phyloP scores from a whole-genome alignment of 257 asterid genomes.

The Solanum clarkiae region DNA sequence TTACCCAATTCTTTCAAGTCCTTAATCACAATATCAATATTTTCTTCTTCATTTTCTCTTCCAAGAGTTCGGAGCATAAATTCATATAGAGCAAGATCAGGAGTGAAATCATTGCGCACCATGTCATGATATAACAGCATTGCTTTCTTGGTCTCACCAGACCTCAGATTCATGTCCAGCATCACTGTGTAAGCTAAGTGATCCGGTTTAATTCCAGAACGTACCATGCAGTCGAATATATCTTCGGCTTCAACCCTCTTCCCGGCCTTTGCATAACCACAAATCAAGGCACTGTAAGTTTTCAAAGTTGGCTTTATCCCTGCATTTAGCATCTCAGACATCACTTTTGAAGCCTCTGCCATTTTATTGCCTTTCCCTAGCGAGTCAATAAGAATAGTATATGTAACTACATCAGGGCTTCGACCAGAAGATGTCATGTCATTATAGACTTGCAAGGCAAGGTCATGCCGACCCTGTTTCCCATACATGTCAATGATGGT shows the following conservation, averaged over 20 bases:
- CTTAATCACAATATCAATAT: constrained; percentile 40
- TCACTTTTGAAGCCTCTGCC: constrained; percentile 69
- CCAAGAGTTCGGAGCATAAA: constrained; percentile 41
- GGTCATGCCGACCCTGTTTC: constrained; percentile 60
- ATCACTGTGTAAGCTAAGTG: constrained; percentile 73
- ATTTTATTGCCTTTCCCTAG: constrained; percentile 78
- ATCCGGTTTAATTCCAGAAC: constrained; percentile 83
- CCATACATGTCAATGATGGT: constrained; percentile 80
- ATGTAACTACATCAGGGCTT: constrained; percentile 85
- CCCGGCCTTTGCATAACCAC: constrained; percentile 89
- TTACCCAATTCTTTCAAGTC: constrained; percentile 57
- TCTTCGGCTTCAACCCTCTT: constrained; percentile 63
- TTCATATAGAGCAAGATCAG: constrained; percentile 53
- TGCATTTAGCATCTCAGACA: constrained; percentile 81
- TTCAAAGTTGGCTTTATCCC: constrained; percentile 68
- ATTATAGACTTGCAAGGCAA: constrained; percentile 54
- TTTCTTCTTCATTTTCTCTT: constrained; percentile 35
- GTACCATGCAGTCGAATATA: constrained; percentile 59
- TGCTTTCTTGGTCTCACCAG: constrained; percentile 48
- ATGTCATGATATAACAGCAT: constrained; percentile 53
- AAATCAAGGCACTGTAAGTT: constrained; percentile 87
- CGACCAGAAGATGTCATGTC: constrained; percentile 69
- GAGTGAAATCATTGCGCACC: constrained; percentile 58
- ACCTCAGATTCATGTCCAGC: constrained; percentile 71
- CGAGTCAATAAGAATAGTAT: constrained; percentile 81